Evolutionary conservation across 2,329 filamentous ascomycete genomes (phyloP).

Genomic region (Penicillium olsonii): DNA sequence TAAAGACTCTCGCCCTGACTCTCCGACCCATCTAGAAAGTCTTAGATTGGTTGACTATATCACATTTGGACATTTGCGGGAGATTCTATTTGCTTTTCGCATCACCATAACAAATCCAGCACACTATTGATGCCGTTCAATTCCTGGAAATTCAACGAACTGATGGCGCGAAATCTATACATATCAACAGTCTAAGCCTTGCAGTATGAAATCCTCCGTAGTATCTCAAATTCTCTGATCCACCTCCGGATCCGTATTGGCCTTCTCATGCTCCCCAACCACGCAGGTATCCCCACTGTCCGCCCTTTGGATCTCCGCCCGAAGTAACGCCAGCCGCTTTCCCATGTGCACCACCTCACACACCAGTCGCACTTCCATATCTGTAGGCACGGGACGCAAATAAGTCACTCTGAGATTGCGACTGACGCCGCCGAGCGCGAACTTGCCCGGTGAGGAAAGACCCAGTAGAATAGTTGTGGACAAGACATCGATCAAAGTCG

Average conservation of each 20-base stretch:
- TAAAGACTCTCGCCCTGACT: constrained; percentile 24
- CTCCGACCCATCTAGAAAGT: constrained; percentile 29
- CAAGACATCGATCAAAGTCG: constrained; percentile 68
- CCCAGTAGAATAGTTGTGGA: constrained; percentile 62
- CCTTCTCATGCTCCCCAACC: constrained; percentile 66
- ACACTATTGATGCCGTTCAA: constrained; percentile 11
- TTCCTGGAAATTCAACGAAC: not conserved
- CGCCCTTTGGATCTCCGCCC: constrained; percentile 57
- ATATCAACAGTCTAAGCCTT: not conserved
- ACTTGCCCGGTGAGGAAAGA: constrained; percentile 60
- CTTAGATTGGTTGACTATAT: constrained; percentile 34
- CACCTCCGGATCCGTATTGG: constrained; percentile 56
- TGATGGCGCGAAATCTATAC: constrained; percentile 12
- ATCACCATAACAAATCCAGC: constrained; percentile 14
- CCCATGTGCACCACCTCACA: constrained; percentile 62
- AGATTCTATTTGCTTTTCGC: constrained; percentile 17
- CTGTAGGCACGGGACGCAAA: constrained; percentile 61
- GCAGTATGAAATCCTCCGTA: too few relatives aligned
- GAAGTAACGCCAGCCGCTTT: constrained; percentile 55
- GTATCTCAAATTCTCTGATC: constrained; percentile 30
- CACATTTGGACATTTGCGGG: constrained; percentile 29
- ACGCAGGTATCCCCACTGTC: constrained; percentile 57
- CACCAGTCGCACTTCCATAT: constrained; percentile 55
- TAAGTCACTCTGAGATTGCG: constrained; percentile 69
- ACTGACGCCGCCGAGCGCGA: constrained; percentile 64